phyloP scores from a whole-genome alignment of 2,329 filamentous ascomycete species.

The Akanthomyces lecanii region DNA sequence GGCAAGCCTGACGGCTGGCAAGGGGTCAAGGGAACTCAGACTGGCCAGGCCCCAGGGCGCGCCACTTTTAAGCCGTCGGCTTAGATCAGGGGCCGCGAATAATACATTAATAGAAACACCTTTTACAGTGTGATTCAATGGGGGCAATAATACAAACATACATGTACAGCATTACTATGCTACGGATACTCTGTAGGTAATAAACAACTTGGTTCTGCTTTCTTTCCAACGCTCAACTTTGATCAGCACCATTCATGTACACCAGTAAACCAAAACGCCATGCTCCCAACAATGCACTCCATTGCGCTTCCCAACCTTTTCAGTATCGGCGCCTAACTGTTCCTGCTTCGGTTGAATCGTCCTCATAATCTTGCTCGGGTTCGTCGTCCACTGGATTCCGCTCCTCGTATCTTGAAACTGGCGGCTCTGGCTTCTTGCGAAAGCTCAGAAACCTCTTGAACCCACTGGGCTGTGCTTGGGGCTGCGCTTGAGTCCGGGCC shows the following conservation, averaged over 20 bases:
- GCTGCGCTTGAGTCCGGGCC: conserved; percentile 18
- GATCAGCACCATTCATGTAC: background rate
- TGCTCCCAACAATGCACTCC: background rate
- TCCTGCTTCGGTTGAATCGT: conserved; percentile 23
- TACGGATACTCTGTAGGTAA: background rate
- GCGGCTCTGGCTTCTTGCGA: conserved; percentile 30
- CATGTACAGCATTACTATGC: background rate
- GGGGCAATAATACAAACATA: background rate
- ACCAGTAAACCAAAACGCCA: conserved; percentile 10
- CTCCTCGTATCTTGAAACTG: background rate
- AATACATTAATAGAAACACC: background rate
- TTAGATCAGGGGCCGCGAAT: background rate
- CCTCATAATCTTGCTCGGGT: conserved; percentile 19
- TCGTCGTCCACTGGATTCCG: background rate
- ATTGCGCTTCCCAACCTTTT: background rate
- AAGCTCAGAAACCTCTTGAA: conserved; percentile 46
- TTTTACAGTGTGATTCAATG: background rate
- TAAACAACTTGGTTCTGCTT: background rate
- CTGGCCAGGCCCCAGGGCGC: no score
- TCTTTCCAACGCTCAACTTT: conserved; percentile 4
- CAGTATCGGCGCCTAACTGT: conserved; percentile 14
- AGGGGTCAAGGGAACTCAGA: no score
- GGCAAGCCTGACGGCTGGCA: background rate
- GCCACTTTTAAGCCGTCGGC: background rate
- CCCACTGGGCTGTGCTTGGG: conserved; percentile 28